Percentiles rank a stretch among this genome's conserved stretches.
phyloP scores from a whole-genome alignment of 495 filamentous ascomycete species.

The Penicillium cataractarum region DNA sequence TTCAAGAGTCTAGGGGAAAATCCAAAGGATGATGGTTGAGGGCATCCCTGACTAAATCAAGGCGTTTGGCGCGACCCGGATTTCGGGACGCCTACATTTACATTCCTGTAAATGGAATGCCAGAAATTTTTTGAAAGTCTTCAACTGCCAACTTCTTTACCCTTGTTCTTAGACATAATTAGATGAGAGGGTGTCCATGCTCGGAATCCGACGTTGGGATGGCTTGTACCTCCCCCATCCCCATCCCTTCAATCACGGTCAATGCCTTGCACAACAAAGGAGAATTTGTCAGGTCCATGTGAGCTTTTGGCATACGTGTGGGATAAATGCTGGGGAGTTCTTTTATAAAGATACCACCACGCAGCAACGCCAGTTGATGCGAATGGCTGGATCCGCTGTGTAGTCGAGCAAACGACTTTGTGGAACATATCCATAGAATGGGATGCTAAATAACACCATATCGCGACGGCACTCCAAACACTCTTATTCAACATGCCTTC shows the following conservation, averaged over 20 bases:
- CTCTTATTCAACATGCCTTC: background rate
- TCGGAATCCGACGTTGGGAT: constrained; percentile 4
- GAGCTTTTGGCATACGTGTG: background rate
- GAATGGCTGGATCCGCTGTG: background rate
- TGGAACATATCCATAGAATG: background rate
- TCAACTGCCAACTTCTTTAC: too few relatives aligned
- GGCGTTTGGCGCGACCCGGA: background rate
- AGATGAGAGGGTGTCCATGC: too few relatives aligned
- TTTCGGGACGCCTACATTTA: background rate
- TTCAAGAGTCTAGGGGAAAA: background rate
- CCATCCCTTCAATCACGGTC: background rate
- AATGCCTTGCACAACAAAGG: background rate
- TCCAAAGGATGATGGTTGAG: background rate
- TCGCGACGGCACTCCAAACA: background rate
- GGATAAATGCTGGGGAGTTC: background rate
- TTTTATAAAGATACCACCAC: background rate
- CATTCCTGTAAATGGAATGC: background rate
- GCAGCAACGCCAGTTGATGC: background rate
- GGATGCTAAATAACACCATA: background rate
- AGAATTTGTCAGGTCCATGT: background rate
- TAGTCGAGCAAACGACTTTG: too few relatives aligned
- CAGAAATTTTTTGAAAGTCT: background rate
- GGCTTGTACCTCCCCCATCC: constrained; percentile 5
- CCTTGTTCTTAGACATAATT: too few relatives aligned
- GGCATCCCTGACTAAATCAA: background rate